Evolutionary conservation across 2,329 filamentous ascomycete genomes (phyloP).

Genomic region (Aureobasidium sp.): DNA sequence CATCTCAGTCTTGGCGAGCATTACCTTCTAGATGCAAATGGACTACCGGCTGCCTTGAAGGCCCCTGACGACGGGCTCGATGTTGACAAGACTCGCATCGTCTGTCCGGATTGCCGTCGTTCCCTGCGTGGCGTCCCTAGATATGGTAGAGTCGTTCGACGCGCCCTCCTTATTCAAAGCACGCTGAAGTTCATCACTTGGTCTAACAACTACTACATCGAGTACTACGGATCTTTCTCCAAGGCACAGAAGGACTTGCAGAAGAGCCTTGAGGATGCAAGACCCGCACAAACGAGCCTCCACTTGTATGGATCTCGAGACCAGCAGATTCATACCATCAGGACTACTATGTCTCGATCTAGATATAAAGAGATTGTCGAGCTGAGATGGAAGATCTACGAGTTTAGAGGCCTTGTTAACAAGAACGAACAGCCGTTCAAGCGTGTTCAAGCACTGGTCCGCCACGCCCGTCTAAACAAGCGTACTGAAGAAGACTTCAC

Average conservation of each 20-base stretch:
- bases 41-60: slow-evolving; percentile 21
- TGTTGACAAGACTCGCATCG: slow-evolving; percentile 36
- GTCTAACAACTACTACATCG: slow-evolving; percentile 29
- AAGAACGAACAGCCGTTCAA: slow-evolving; percentile 44
- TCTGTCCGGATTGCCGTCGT: slow-evolving; percentile 53
- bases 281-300: not conserved
- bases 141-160: slow-evolving; percentile 54
- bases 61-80: slow-evolving; percentile 41
- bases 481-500: slow-evolving; percentile 22
- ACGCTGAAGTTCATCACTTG: slow-evolving; percentile 56
- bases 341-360: not conserved
- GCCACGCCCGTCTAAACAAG: slow-evolving; percentile 29
- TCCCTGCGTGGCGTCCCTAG: slow-evolving; percentile 49
- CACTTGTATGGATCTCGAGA: not conserved
- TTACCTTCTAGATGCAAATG: slow-evolving; percentile 36
- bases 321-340: not conserved
- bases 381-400: slow-evolving; percentile 16
- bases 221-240: slow-evolving; percentile 1
- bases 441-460: slow-evolving; percentile 37
- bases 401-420: slow-evolving; percentile 24
- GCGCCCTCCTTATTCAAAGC: slow-evolving; percentile 52
- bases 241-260: not conserved
- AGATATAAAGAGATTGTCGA: not conserved
- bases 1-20: slow-evolving; percentile 45
- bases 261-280: not conserved